phyloP scores from a whole-genome alignment of 257 asterid genomes.

The Galeopsis tetrahit region DNA sequence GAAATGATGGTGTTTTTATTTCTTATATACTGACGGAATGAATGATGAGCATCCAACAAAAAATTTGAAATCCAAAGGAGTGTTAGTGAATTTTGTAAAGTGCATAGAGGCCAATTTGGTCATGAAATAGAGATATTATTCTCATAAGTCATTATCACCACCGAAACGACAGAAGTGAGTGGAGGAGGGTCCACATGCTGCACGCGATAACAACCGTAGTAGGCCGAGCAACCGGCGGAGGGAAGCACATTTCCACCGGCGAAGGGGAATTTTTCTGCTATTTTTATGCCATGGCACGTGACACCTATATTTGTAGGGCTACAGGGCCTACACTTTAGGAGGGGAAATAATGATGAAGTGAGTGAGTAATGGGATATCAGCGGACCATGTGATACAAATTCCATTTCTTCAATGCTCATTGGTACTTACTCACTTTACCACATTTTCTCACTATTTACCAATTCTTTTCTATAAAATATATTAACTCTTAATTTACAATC shows the following conservation, averaged over 20 bases:
- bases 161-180: conserved; percentile 29
- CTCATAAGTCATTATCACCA: conserved; percentile 25
- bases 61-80: neutral
- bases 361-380: conserved; percentile 5
- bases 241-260: conserved; percentile 15
- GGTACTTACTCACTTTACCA: neutral
- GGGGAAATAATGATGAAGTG: conserved; percentile 7
- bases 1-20: neutral
- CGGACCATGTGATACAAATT: conserved; percentile 25
- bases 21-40: too few relatives aligned
- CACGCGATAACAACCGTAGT: conserved; percentile 31
- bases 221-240: conserved; percentile 27
- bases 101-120: conserved; percentile 28
- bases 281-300: conserved; percentile 30
- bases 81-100: neutral
- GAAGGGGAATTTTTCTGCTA: neutral
- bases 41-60: too few relatives aligned
- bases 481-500: too few relatives aligned
- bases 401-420: neutral
- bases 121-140: conserved; percentile 1
- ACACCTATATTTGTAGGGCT: conserved; percentile 30
- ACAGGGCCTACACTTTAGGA: conserved; percentile 22
- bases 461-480: too few relatives aligned
- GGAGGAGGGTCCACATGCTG: conserved; percentile 28
- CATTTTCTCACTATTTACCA: neutral